Percentiles rank a stretch among this genome's conserved stretches.
phyloP scores from a whole-genome alignment of 768 basidiomycete genomes.

The Agrocybe pediades region DNA sequence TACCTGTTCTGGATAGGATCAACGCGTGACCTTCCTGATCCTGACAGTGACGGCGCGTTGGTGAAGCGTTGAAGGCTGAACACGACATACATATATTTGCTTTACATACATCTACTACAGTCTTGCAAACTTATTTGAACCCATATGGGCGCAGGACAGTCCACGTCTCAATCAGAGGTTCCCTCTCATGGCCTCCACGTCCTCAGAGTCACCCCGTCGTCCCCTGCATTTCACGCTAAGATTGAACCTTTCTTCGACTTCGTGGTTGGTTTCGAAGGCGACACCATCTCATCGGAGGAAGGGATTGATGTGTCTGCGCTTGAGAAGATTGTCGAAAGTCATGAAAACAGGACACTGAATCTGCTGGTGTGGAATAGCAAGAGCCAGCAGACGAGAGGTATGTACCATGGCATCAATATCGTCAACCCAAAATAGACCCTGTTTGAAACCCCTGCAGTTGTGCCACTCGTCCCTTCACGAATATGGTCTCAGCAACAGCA shows the following conservation, averaged over 20 bases:
- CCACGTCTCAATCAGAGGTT: constrained; percentile 50
- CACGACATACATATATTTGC: background rate
- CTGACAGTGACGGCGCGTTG: too few species aligned
- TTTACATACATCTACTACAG: background rate
- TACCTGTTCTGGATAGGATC: background rate
- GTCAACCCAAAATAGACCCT: background rate
- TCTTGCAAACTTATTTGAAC: too few species aligned
- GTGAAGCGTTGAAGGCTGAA: background rate
- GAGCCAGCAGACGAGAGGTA: constrained; percentile 70
- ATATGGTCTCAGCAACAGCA: constrained; percentile 67
- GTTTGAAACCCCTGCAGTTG: constrained; percentile 53
- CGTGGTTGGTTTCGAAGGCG: constrained; percentile 87
- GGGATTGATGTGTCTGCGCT: constrained; percentile 69
- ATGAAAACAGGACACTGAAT: constrained; percentile 71
- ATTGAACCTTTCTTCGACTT: constrained; percentile 98
- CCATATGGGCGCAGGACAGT: constrained; percentile 76
- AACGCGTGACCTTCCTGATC: too few species aligned
- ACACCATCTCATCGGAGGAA: constrained; percentile 49
- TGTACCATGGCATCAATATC: background rate
- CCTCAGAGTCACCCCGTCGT: constrained; percentile 84
- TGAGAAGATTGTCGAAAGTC: constrained; percentile 80
- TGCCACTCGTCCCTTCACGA: constrained; percentile 82
- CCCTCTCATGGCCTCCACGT: constrained; percentile 78
- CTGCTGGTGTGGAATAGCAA: constrained; percentile 87
- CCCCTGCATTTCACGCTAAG: constrained; percentile 83